phyloP scores from a whole-genome alignment of 2,329 filamentous ascomycete species.

The Epicoccum sorghinum region DNA sequence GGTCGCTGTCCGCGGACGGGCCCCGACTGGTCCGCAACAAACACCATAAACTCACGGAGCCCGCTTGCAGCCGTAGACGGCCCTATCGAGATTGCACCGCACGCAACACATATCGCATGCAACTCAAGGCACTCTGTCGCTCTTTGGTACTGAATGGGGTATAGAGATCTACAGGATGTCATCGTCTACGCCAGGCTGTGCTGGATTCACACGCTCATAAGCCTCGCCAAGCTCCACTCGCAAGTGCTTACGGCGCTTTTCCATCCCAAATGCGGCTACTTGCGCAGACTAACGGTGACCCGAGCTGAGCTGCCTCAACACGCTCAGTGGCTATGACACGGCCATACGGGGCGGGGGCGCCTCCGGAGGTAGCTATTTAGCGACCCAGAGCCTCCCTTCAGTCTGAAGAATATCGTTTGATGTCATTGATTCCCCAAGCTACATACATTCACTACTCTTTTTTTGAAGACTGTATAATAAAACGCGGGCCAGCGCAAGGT shows the following conservation, averaged over 20 bases:
- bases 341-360: background rate
- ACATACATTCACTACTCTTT: background rate
- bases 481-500: background rate
- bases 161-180: constrained; percentile 1
- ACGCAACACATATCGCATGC: background rate
- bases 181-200: constrained; percentile 5
- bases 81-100: background rate
- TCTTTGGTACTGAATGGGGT: background rate
- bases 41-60: background rate
- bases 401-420: background rate
- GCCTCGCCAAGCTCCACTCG: constrained; percentile 11
- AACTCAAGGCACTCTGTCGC: background rate
- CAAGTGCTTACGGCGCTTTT: constrained; percentile 6
- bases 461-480: background rate
- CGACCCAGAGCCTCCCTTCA: background rate
- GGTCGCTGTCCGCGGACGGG: background rate
- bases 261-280: constrained; percentile 2
- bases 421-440: background rate
- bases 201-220: constrained; percentile 2
- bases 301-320: background rate
- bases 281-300: background rate
- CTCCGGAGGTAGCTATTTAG: constrained; percentile 5
- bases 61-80: background rate
- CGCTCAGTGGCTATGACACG: constrained; percentile 8
- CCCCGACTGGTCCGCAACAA: background rate